Evolutionary conservation across 2,329 filamentous ascomycete species (phyloP), one percentile per base, ranked within the genome.

Genomic region (Cladosporium halotolerans): DNA sequence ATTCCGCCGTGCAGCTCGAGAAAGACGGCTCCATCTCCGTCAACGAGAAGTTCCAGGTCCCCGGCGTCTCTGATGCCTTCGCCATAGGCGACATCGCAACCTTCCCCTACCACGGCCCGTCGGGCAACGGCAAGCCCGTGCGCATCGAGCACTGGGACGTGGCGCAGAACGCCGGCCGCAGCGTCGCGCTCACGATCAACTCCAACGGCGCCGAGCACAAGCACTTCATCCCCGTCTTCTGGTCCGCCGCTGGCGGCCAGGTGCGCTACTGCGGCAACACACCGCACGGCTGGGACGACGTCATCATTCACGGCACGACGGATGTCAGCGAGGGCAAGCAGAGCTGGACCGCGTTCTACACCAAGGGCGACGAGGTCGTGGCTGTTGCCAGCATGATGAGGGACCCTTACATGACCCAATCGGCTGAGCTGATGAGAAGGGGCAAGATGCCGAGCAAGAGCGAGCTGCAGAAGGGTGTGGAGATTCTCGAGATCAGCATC

Each of bases 141-240:
- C 85, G 93, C 58, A 96, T 97, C 66, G 93, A 99, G 76, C 93
- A 99, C 70, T 99, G 93, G 93, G 92, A 96, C 71, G 93, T 99
- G 2, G 93, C 93, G 4, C 93, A 97, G 67, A 96, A 97, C 65
- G 79, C 88, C 1, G 93, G 93, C 2, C 87, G 92, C 41, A 79
- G 80, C 19, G 92, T 86, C 1, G 93, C 90, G 1, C 77, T 78
- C 49, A 82, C 88, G 62, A 96, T 99, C 65, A 79, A 83, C 60
- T 77, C 86, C 63, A 80, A 85, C 0, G 71, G 78, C 7, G 69
- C 78, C 43, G 70, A 79, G 41, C 76, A 83, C 0, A 83, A 87
- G 62, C 76, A 81, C 2, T 96, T 96, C 71, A 92, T 93, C 54
- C 93, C 93, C 0, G 81, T 99, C 47, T 99, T 99, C 76, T 99